Evolutionary conservation across 2,329 filamentous ascomycete species (phyloP), one percentile per base, ranked within the genome.

Genomic region (Diaporthe helianthi): DNA sequence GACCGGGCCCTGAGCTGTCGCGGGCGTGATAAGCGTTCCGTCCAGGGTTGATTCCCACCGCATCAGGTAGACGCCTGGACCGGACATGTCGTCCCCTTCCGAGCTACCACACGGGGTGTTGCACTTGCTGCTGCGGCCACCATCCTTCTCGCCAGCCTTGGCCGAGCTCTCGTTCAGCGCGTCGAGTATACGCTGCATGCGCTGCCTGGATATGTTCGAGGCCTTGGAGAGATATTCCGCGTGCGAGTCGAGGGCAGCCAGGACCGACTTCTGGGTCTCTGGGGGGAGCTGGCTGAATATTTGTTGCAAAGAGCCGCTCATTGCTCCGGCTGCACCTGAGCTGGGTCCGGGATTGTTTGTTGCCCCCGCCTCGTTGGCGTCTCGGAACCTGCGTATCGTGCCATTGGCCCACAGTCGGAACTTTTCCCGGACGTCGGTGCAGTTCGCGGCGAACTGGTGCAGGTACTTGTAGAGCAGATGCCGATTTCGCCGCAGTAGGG

Each of bases 31-130:
- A 54, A 84, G 78, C 0, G 92, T 92, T n/a, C 84, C 81, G 76
- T 94, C 90, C 3, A 94, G 82, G 8, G 94, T 81, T 0, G 86
- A 82, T 76, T 93, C 90, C 92, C 92, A 94, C 61, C 89, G 85
- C 1, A 87, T 84, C 29, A 94, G 85, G 75, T 92, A 94, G 55
- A 91, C 87, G 1, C 92, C 92, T 0, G 92, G 92, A 0, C 91
- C 92, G 29, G 83, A 84, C 65, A 85, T 85, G 44, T 81, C 82
- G 61, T 55, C 63, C 31, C 67, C 52, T 49, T 68, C 63, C 58
- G 46, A 47, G 38, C 36, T 55, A 10, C 26, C 38, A 22, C 33
- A 54, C 22, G 41, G 53, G 26, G 52, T 58, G 51, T 26, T 54
- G 19, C 19, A 33, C 36, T 41, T 68, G 51, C 29, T 58, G 22